Evolutionary conservation across 805 yeast species (phyloP), one percentile per base, ranked within the genome.

Genomic region (Myxozyma monticola): DNA sequence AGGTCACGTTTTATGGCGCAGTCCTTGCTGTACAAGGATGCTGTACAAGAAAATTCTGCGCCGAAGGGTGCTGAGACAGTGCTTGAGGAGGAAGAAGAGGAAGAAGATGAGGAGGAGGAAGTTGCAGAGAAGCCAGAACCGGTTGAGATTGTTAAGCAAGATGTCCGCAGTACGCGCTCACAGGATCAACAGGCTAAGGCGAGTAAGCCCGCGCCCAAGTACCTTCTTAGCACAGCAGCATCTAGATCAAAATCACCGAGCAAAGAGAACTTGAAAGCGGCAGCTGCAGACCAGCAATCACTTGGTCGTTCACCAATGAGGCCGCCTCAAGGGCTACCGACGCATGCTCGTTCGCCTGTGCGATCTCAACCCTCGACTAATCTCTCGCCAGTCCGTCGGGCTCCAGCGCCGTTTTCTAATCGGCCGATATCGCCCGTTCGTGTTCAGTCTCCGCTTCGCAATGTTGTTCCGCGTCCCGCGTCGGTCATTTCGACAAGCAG

Each of bases 141-240:
- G 9, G 31, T 10, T n/a, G n/a, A n/a, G n/a, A n/a, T n/a, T 28
- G 31, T 28, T 37, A 34, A 30, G 20, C 43, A 37, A 14, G 10
- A n/a, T 4, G 45, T 7, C 9, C 41, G 26, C 12, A 18, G 22
- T 29, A 24, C 20, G 15, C 24, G 31, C 18, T 40, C 41, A 14
- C 9, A 18, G 9, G 29, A 18, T 18, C 5, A 33, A 31, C 22
- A 25, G 12, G 18, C 29, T 8, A 44, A 6, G 14, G 17, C 21
- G 12, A 25, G 12, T 6, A 35, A 31, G 35, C 42, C 18, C 8
- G 37, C 21, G 2, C 48, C 48, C 9, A 37, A 45, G 38, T 52
- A 52, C 24, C 40, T 39, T 9, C 36, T 49, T 6, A 48, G 50
- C 18, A 52, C 57, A 15, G 47, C 54, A 3, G 26, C 57, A 5